These are phyloP conservation scores for Penicillium egyptiacum DNA, from an alignment of 495 filamentous ascomycete genomes.

Conservation along the genomic window DNA sequence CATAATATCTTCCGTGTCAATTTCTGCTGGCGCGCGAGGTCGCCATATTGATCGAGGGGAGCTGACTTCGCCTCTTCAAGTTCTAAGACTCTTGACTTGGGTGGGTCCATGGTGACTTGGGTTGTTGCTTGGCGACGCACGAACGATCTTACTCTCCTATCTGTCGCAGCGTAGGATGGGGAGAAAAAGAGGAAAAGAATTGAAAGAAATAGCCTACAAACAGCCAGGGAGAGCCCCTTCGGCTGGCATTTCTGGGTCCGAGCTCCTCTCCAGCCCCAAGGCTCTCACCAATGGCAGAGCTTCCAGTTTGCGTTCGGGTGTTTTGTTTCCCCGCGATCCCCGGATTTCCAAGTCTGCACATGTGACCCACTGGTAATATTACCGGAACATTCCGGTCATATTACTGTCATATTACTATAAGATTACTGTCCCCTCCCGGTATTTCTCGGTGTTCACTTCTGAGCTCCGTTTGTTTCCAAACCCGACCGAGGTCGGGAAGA, in stretches of 20 bases:
- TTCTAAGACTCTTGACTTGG: slow-evolving; percentile 15
- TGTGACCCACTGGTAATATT: not conserved
- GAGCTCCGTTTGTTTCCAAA: slow-evolving; percentile 1
- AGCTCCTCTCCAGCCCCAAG: not conserved
- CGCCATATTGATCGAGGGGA: slow-evolving; percentile 18
- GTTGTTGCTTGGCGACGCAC: slow-evolving; percentile 2
- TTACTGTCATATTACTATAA: not conserved
- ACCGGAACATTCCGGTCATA: not conserved
- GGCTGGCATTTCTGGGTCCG: slow-evolving; percentile 19
- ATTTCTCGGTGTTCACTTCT: slow-evolving; percentile 16
- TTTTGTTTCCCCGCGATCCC: slow-evolving; percentile 8
- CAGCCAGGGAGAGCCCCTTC: not conserved
- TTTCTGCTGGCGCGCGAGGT: slow-evolving; percentile 23
- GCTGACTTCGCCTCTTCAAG: slow-evolving; percentile 20
- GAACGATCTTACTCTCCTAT: slow-evolving; percentile 1
- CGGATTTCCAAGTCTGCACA: not conserved
- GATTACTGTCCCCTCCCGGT: not conserved
- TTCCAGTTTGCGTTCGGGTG: not conserved
- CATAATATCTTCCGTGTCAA: slow-evolving; percentile 44
- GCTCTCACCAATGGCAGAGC: not conserved
- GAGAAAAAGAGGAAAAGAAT: not conserved
- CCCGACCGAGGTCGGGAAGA: slow-evolving; percentile 1
- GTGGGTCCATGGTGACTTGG: slow-evolving; percentile 20
- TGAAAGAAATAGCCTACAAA: not conserved
- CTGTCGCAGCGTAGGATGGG: not conserved